phyloP scores from a whole-genome alignment of 495 filamentous ascomycete genomes.

The Tuber magnatum region DNA sequence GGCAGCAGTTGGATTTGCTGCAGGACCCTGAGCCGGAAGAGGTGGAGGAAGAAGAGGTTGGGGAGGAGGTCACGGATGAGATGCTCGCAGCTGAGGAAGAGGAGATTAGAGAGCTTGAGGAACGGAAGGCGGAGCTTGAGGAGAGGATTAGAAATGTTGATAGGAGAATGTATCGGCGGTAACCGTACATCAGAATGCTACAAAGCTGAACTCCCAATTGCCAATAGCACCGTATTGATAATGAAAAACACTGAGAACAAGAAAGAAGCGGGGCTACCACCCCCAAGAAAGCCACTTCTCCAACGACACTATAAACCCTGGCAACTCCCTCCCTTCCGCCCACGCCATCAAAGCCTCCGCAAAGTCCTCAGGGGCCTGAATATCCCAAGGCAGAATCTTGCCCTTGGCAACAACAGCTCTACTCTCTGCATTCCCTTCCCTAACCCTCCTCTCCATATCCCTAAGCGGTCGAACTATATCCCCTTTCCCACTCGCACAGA shows the following conservation, averaged over 20 bases:
- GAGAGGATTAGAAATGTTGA: constrained; percentile 72
- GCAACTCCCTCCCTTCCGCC: neutral
- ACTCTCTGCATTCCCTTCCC: neutral
- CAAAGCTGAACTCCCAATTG: neutral
- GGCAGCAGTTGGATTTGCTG: constrained; percentile 64
- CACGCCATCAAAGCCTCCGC: neutral
- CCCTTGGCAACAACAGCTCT: neutral
- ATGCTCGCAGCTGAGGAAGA: constrained; percentile 70
- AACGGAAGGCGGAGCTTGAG: constrained; percentile 69
- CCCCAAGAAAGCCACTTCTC: neutral
- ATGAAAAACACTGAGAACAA: neutral
- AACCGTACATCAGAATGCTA: neutral
- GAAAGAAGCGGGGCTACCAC: neutral
- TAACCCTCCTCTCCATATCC: neutral
- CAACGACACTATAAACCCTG: neutral
- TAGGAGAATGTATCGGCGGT: constrained; percentile 52
- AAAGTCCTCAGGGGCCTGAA: neutral
- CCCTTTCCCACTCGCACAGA: neutral
- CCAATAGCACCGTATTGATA: neutral
- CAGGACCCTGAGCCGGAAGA: constrained; percentile 47
- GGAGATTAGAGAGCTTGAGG: constrained; percentile 68
- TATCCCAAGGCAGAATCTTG: constrained; percentile 1
- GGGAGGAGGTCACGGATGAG: constrained; percentile 58
- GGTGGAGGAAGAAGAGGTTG: constrained; percentile 42
- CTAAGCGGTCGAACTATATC: neutral